Conservation (phyloP, 2,329 filamentous ascomycete species). For the Rutstroemia sp. region DNA sequence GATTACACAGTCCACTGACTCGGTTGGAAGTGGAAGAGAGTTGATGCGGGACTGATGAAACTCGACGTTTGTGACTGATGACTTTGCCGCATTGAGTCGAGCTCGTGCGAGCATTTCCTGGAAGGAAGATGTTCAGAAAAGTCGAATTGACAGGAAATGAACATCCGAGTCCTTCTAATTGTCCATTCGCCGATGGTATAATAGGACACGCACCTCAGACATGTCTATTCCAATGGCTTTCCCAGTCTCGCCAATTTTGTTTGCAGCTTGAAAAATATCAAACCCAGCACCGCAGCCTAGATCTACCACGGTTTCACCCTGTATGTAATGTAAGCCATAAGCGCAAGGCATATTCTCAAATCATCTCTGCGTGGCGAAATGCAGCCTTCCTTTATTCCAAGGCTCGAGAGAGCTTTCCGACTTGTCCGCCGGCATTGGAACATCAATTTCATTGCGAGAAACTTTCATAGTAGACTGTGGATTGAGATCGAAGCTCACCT, state of each 20-base stretch:
- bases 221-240: conserved; percentile 52
- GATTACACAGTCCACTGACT: conserved; percentile 47
- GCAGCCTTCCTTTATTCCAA: too few relatives aligned
- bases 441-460: too few relatives aligned
- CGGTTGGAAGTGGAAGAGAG: conserved; percentile 36
- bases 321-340: neutral
- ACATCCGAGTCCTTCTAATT: conserved; percentile 44
- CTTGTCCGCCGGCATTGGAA: neutral
- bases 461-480: neutral
- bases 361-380: too few relatives aligned
- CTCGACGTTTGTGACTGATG: conserved; percentile 35
- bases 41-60: conserved; percentile 48
- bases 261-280: conserved; percentile 46
- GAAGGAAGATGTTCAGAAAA: neutral
- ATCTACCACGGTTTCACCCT: conserved; percentile 51
- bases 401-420: neutral
- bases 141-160: conserved; percentile 27
- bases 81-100: neutral
- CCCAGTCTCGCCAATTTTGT: conserved; percentile 41
- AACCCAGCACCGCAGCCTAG: conserved; percentile 50
- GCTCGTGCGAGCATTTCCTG: neutral
- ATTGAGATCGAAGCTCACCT: conserved; percentile 37
- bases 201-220: conserved; percentile 39
- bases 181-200: conserved; percentile 38
- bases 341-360: neutral